Percentiles rank a stretch among this genome's conserved stretches.
Conservation (phyloP, 164 flowering plant genomes). For the Chimonanthus praecox region DNA sequence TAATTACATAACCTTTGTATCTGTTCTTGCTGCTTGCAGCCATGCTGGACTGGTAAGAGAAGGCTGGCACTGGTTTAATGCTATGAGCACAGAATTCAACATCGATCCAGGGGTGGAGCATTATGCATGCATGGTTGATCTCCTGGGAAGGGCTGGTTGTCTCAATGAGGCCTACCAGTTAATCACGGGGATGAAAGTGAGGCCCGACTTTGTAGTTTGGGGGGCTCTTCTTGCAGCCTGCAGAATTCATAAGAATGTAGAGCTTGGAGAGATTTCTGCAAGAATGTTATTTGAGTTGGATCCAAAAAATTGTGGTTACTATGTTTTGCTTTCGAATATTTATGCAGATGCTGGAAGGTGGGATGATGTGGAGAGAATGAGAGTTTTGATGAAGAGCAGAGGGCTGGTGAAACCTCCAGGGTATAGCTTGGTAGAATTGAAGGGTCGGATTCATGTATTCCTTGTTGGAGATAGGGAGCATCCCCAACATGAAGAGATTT, state of each 20-base stretch:
- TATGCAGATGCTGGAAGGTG: slow-evolving; percentile 89
- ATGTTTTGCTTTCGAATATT: slow-evolving; percentile 73
- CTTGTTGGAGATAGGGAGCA: slow-evolving; percentile 74
- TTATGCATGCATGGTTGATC: slow-evolving; percentile 87
- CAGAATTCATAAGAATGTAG: slow-evolving; percentile 72
- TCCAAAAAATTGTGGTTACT: slow-evolving; percentile 68
- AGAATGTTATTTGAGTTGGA: slow-evolving; percentile 65
- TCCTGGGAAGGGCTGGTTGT: slow-evolving; percentile 70
- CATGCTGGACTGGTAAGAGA: slow-evolving; percentile 75
- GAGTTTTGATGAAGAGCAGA: slow-evolving; percentile 43
- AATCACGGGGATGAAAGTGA: slow-evolving; percentile 57
- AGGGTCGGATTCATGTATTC: slow-evolving; percentile 74
- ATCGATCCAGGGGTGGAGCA: slow-evolving; percentile 79
- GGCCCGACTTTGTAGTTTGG: slow-evolving; percentile 81
- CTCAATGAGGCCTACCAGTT: slow-evolving; percentile 57
- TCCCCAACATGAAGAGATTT: slow-evolving; percentile 58
- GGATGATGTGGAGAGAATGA: slow-evolving; percentile 67
- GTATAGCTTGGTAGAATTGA: slow-evolving; percentile 66
- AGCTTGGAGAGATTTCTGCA: slow-evolving; percentile 74
- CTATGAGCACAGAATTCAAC: slow-evolving; percentile 47
- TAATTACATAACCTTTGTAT: slow-evolving; percentile 70
- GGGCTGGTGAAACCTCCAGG: slow-evolving; percentile 75
- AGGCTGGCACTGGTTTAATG: slow-evolving; percentile 67
- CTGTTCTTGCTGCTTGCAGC: slow-evolving; percentile 81
- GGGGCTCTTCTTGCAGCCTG: slow-evolving; percentile 81